phyloP scores from a whole-genome alignment of 805 yeast species.

The Hanseniaspora meyeri region DNA sequence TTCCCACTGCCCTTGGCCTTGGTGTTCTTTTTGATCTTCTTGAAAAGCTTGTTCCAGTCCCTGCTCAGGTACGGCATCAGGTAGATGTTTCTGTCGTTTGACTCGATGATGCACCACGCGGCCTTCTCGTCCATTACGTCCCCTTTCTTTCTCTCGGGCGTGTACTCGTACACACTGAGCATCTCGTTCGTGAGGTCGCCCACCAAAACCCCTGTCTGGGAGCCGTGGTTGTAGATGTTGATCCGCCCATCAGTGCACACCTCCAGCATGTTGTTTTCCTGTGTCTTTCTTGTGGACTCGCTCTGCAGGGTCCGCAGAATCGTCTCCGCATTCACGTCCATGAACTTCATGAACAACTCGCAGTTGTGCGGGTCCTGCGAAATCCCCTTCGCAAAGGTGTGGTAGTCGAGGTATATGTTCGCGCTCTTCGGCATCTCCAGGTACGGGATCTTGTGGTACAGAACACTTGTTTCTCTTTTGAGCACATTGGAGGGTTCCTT shows the following conservation, averaged over 20 bases:
- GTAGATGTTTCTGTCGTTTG: not conserved
- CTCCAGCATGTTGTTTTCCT: not conserved
- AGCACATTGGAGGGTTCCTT: not conserved
- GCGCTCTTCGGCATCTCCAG: not conserved
- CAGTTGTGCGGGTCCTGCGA: slow-evolving; percentile 43
- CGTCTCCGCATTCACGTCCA: slow-evolving; percentile 30
- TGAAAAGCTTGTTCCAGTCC: slow-evolving; percentile 11
- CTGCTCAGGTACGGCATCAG: slow-evolving; percentile 3
- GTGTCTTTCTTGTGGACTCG: slow-evolving; percentile 19
- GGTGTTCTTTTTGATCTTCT: slow-evolving; percentile 1
- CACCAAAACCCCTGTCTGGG: not conserved
- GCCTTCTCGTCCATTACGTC: not conserved
- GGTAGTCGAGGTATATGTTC: slow-evolving; percentile 1
- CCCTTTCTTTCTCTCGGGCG: not conserved
- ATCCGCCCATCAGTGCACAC: not conserved
- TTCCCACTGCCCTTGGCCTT: not conserved
- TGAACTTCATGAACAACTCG: slow-evolving; percentile 30
- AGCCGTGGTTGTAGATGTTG: not conserved
- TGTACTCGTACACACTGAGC: slow-evolving; percentile 6
- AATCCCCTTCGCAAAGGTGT: not conserved
- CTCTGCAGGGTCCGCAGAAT: slow-evolving; percentile 30
- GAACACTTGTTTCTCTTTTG: not conserved
- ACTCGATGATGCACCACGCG: slow-evolving; percentile 9
- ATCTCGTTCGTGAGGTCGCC: not conserved
- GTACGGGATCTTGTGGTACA: slow-evolving; percentile 2